phyloP scores from a whole-genome alignment of 345 rosid genomes.

The Psidium friedrichsthalianum region DNA sequence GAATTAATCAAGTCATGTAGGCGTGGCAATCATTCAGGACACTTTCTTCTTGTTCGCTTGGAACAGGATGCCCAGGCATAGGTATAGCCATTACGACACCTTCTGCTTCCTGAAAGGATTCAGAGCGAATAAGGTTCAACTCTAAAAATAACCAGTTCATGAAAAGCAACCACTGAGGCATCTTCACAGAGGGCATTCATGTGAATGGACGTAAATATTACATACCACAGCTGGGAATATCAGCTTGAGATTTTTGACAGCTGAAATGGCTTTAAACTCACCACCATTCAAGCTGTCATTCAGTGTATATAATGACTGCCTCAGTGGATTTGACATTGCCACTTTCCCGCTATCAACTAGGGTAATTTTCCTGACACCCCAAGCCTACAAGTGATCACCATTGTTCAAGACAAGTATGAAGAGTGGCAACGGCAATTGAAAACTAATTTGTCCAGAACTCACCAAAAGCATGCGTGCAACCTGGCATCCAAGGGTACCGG shows the following conservation, averaged over 20 bases:
- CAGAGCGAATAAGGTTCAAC: neutral
- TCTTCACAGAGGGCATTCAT: neutral
- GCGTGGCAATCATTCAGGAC: conserved; percentile 64
- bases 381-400: conserved; percentile 36
- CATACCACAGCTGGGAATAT: conserved; percentile 89
- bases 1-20: conserved; percentile 61
- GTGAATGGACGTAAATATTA: neutral
- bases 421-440: neutral
- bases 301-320: conserved; percentile 86
- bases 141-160: neutral
- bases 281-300: conserved; percentile 84
- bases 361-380: conserved; percentile 91
- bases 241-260: conserved; percentile 70
- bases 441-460: conserved; percentile 4
- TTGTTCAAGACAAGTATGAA: neutral
- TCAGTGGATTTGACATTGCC: conserved; percentile 94
- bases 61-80: conserved; percentile 92
- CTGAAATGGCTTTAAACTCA: conserved; percentile 72
- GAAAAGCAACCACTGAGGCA: neutral
- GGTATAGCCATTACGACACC: conserved; percentile 84
- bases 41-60: conserved; percentile 63
- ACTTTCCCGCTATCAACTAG: conserved; percentile 83
- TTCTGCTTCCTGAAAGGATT: conserved; percentile 49
- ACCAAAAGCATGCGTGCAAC: conserved; percentile 97
- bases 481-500: conserved; percentile 95